Conservation (phyloP, 768 basidiomycete species). For the Phylloporus sp. region DNA sequence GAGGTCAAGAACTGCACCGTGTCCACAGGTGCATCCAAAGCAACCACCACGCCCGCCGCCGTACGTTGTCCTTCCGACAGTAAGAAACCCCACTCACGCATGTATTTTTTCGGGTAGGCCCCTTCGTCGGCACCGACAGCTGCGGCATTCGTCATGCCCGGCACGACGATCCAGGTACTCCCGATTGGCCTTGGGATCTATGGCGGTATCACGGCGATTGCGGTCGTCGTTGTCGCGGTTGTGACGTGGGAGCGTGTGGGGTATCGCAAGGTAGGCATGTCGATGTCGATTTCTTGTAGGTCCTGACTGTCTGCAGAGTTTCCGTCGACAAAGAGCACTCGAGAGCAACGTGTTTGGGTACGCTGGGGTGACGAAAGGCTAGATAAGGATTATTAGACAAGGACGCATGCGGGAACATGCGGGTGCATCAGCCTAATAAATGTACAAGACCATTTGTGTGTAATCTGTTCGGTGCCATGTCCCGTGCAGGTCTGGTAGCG, state of each 20-base stretch:
- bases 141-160: slow-evolving; percentile 60
- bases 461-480: slow-evolving; percentile 12
- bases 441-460: too few species aligned
- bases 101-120: slow-evolving; percentile 5
- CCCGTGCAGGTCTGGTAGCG: slow-evolving; percentile 13
- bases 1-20: slow-evolving; percentile 54
- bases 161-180: slow-evolving; percentile 67
- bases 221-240: slow-evolving; percentile 73
- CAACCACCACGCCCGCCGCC: slow-evolving; percentile 9
- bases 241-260: slow-evolving; percentile 87
- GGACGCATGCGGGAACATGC: slow-evolving; percentile 8
- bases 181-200: slow-evolving; percentile 83
- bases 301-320: slow-evolving; percentile 44
- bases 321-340: slow-evolving; percentile 69
- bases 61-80: slow-evolving; percentile 13
- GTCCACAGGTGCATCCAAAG: slow-evolving; percentile 21
- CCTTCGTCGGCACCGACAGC: slow-evolving; percentile 31
- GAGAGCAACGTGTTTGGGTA: slow-evolving; percentile 62
- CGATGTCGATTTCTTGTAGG: neutral
- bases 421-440: neutral
- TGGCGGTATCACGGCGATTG: slow-evolving; percentile 81
- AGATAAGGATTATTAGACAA: neutral
- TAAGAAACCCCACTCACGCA: slow-evolving; percentile 6
- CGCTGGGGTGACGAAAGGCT: slow-evolving; percentile 42
- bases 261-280: slow-evolving; percentile 71